A percentile compares a stretch with the other conserved stretches of the same genome.
These are phyloP conservation scores for Fusarium verticillioides DNA, from an alignment of 2,329 filamentous ascomycete genomes.

Conservation along the genomic window DNA sequence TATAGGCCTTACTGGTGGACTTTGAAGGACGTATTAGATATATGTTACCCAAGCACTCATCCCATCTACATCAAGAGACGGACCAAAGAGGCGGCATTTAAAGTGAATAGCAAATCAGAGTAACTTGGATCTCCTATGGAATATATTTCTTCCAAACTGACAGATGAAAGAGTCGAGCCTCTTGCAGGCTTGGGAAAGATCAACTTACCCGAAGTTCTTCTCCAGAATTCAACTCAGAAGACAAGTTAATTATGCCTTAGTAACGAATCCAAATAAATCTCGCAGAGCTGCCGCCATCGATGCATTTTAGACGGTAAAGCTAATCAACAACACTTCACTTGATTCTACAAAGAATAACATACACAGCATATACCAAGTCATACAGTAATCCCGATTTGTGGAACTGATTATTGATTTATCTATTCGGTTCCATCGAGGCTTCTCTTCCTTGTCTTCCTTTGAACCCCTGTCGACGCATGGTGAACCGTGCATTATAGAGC, in stretches of 20 bases:
- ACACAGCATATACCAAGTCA: conserved; percentile 1
- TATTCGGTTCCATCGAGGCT: conserved; percentile 1
- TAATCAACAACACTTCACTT: background rate
- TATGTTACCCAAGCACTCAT: background rate
- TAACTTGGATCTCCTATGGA: background rate
- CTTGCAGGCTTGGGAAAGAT: background rate
- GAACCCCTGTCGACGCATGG: conserved; percentile 12
- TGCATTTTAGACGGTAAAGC: background rate
- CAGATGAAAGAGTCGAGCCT: background rate
- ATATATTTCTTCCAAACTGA: background rate
- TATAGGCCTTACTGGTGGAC: background rate
- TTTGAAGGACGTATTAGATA: background rate
- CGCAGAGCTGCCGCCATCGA: background rate
- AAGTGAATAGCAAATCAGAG: background rate
- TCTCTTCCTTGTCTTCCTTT: conserved; percentile 9
- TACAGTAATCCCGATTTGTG: conserved; percentile 15
- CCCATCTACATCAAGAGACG: background rate
- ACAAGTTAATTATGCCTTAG: background rate
- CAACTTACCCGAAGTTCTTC: background rate
- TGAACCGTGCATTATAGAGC: conserved; percentile 29
- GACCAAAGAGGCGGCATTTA: background rate
- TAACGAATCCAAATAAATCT: background rate
- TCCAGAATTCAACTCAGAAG: background rate
- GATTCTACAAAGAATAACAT: background rate
- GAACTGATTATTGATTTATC: background rate